These are phyloP conservation scores for Kodamaea alishanica DNA, from an alignment of 1,139 yeast species.

Conservation along the genomic window DNA sequence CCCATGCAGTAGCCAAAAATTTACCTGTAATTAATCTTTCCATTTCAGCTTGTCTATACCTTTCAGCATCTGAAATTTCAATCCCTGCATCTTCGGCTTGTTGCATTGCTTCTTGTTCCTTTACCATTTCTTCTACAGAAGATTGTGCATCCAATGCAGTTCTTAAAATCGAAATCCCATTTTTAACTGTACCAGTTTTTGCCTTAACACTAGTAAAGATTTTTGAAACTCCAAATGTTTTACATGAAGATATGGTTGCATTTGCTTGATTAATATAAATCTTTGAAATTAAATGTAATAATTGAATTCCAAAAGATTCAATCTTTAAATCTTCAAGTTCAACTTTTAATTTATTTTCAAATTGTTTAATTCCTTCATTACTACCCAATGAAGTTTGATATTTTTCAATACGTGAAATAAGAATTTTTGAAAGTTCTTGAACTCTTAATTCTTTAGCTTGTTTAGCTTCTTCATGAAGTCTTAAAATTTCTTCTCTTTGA, in stretches of 20 bases:
- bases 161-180: conserved; percentile 39
- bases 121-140: conserved; percentile 39
- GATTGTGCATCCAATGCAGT: conserved; percentile 44
- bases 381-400: conserved; percentile 27
- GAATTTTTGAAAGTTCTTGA: conserved; percentile 45
- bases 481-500: conserved; percentile 52
- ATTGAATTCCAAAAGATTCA: conserved; percentile 47
- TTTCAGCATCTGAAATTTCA: conserved; percentile 40
- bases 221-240: conserved; percentile 50
- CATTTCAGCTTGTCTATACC: conserved; percentile 54
- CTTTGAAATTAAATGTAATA: conserved; percentile 56
- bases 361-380: conserved; percentile 35
- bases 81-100: conserved; percentile 29
- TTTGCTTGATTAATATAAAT: conserved; percentile 59
- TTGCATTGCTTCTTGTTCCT: conserved; percentile 48
- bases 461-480: conserved; percentile 53
- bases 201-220: conserved; percentile 47
- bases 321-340: conserved; percentile 60
- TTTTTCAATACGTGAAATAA: conserved; percentile 44
- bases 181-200: conserved; percentile 36
- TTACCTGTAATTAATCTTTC: conserved; percentile 70
- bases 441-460: conserved; percentile 53
- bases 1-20: conserved; percentile 76
- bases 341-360: conserved; percentile 37
- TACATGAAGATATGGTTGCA: conserved; percentile 35